These are phyloP conservation scores for Solanum piurae DNA, from an alignment of 257 asterid species.

Conservation along the genomic window DNA sequence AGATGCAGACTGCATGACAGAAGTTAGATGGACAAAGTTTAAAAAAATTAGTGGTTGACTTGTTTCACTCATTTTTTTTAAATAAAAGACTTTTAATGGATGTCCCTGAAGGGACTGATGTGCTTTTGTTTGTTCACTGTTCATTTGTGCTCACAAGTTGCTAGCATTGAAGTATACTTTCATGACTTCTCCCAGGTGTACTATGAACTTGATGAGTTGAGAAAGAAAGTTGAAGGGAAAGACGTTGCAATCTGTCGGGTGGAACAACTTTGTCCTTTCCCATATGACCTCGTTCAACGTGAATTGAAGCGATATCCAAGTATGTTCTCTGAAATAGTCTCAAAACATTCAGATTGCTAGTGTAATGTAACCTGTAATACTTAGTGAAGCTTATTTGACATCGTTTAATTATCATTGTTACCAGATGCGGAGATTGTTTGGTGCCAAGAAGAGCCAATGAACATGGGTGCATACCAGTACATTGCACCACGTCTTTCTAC, in stretches of 20 bases:
- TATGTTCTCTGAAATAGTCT: conserved; percentile 17
- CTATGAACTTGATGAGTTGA: conserved; percentile 78
- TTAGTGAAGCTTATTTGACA: neutral
- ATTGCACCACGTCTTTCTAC: conserved; percentile 68
- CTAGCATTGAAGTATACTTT: neutral
- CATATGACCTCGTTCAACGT: conserved; percentile 80
- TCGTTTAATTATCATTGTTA: conserved; percentile 7
- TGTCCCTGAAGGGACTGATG: neutral
- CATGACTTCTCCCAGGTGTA: conserved; percentile 42
- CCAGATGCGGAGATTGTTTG: conserved; percentile 90
- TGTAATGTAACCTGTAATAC: neutral
- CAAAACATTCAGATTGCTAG: neutral
- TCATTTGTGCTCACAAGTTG: neutral
- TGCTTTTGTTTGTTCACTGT: neutral
- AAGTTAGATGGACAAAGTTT: neutral
- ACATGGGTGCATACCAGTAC: conserved; percentile 85
- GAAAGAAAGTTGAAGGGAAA: conserved; percentile 52
- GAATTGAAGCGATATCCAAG: conserved; percentile 93
- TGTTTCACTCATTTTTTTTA: neutral
- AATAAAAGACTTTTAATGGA: neutral
- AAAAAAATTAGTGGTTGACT: neutral
- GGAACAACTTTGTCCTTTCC: conserved; percentile 96
- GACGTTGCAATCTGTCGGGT: conserved; percentile 88
- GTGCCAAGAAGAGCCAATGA: conserved; percentile 98
- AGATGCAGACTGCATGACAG: neutral